Evolutionary conservation across 2,329 filamentous ascomycete genomes (phyloP).

Genomic region (Tolypocladium amazonense): DNA sequence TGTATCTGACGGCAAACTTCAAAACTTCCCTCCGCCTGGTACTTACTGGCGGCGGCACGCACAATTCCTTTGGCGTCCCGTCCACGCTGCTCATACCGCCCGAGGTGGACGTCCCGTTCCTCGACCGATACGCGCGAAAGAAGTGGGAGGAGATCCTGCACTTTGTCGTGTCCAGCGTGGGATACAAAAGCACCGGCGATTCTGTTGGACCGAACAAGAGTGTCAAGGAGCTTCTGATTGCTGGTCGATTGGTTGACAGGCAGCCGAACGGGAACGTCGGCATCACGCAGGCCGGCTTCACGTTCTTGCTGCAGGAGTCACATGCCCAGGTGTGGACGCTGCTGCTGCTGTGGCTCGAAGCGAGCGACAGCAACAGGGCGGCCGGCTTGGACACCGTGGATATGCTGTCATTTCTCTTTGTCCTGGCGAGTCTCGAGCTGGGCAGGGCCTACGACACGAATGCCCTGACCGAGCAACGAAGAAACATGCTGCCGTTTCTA

Average conservation of each 20-base stretch:
- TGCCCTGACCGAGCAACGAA: constrained; percentile 70
- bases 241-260: constrained; percentile 68
- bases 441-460: constrained; percentile 84
- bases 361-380: constrained; percentile 48
- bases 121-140: constrained; percentile 75
- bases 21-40: constrained; percentile 73
- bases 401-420: constrained; percentile 91
- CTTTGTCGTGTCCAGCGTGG: constrained; percentile 78
- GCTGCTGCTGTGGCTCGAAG: constrained; percentile 84
- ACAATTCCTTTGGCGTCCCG: constrained; percentile 85
- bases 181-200: constrained; percentile 36
- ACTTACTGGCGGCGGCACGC: constrained; percentile 74
- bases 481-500: constrained; percentile 81
- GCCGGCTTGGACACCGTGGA: constrained; percentile 80
- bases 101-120: constrained; percentile 56
- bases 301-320: constrained; percentile 86
- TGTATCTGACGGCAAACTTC: constrained; percentile 74
- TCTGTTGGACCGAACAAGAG: constrained; percentile 53
- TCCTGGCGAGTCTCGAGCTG: constrained; percentile 85
- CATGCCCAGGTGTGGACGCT: constrained; percentile 97
- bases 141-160: constrained; percentile 97
- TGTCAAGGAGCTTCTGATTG: constrained; percentile 74
- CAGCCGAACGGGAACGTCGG: constrained; percentile 53
- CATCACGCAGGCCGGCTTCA: constrained; percentile 90
- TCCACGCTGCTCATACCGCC: constrained; percentile 52